phyloP scores from a whole-genome alignment of 495 filamentous ascomycete species.

The Sordaria brevicollis region DNA sequence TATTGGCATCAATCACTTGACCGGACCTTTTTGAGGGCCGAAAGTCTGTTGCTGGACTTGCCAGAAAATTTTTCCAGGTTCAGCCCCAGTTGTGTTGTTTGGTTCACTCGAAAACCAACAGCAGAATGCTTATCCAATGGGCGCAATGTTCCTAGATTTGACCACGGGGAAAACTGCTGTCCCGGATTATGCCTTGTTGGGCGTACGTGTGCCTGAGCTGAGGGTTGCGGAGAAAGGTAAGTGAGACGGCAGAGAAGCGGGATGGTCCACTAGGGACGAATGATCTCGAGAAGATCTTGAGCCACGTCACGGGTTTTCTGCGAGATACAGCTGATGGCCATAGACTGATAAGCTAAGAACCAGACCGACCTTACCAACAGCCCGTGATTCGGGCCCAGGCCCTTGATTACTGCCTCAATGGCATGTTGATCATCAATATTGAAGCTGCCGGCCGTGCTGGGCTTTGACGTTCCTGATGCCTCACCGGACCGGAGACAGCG shows the following conservation, averaged over 20 bases:
- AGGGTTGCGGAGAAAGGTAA: not conserved
- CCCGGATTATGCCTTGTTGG: not conserved
- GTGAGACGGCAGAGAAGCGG: not conserved
- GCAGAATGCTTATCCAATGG: not conserved
- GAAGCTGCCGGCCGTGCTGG: not conserved
- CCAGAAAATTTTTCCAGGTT: not conserved
- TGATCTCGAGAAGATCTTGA: not conserved
- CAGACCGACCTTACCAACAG: not conserved
- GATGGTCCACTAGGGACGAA: not conserved
- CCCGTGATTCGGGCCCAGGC: not conserved
- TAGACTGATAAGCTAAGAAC: not conserved
- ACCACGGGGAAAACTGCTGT: not conserved
- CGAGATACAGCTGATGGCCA: not conserved
- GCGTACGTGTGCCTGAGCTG: not conserved
- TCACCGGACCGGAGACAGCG: not conserved
- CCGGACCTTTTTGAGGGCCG: not conserved
- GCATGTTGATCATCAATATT: not conserved
- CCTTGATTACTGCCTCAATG: not conserved
- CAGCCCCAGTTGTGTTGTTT: not conserved
- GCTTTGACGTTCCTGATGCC: not conserved
- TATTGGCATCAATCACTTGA: not conserved
- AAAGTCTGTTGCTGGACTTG: not conserved
- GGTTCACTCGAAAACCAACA: not conserved
- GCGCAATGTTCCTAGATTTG: not conserved
- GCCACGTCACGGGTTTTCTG: not conserved